Evolutionary conservation across 2,329 filamentous ascomycete species (phyloP), one percentile per base, ranked within the genome.

Genomic region (Aschersonia sp.): DNA sequence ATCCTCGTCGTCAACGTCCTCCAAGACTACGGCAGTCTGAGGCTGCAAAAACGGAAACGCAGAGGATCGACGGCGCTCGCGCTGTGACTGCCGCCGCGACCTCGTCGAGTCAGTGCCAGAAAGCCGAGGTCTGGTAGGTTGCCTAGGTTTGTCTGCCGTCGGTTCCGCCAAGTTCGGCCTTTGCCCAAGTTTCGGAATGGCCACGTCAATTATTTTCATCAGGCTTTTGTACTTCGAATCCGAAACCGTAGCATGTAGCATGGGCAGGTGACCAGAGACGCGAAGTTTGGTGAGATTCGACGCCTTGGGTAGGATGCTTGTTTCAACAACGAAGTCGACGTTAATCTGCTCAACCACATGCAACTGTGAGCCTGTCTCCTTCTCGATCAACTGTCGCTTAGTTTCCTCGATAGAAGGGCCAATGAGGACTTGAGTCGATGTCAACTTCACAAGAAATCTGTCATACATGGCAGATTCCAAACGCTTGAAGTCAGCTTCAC

Each of bases 311-410:
- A 98, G 71, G 55, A 99, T 99, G 6, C 89, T 98, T 22, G 85
- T 83, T 61, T 96, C 89, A n/a, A 99, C 79, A 9, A 88, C 81
- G 61, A 99, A 97, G 62, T 97, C 87, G 56, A 99, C 85, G 55
- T 95, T 98, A 69, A 98, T 98, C 54, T 87, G 82, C 62, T 99
- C 90, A 37, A 99, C 87, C 47, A 99, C 81, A 60, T 97, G 90
- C 54, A 94, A 75, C 52, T 82, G 81, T 49, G 82, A 83, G 1
- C 75, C 72, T 6, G 83, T 77, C 30, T 83, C 78, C 52, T 78
- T 76, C 31, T 79, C 72, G 10, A 76, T 75, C 4, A 98, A 72
- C 56, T 96, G 87, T 5, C 81, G 75, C 60, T 90, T 92, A 0
- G 94, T 92, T 54, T 87, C 85, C 47, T 94, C 83, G 44, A 98